Conservation (phyloP, 2,329 filamentous ascomycete genomes). For the Fusarium euwallaceae region DNA sequence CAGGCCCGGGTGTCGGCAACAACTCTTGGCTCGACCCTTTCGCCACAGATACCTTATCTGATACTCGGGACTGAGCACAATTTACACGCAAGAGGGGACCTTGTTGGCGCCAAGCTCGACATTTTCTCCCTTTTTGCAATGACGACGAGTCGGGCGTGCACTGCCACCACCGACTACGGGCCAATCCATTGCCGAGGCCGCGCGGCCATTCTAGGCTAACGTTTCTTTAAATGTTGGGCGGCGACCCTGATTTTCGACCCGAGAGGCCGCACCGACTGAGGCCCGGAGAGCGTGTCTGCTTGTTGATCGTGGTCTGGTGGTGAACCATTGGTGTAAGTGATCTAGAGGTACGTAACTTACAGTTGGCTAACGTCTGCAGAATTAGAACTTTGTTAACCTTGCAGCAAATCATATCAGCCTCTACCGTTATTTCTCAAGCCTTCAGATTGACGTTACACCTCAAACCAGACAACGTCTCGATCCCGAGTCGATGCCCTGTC, state of each 20-base stretch:
- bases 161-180: constrained; percentile 41
- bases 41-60: not conserved
- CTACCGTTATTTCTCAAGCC: not conserved
- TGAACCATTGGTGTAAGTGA: constrained; percentile 1
- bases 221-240: constrained; percentile 21
- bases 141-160: constrained; percentile 36
- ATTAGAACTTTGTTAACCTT: not conserved
- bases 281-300: not conserved
- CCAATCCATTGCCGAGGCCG: constrained; percentile 36
- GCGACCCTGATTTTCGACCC: not conserved
- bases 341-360: not conserved
- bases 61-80: not conserved
- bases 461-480: not conserved
- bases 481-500: not conserved
- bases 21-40: not conserved
- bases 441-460: not conserved
- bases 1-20: not conserved
- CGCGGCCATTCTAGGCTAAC: constrained; percentile 31
- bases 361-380: not conserved
- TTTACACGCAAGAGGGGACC: not conserved
- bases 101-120: not conserved
- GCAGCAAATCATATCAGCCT: not conserved
- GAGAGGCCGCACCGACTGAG: not conserved
- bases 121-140: not conserved
- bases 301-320: constrained; percentile 19